Evolutionary conservation across 768 basidiomycete genomes (phyloP).

Genomic region (Botryobasidium botryosum): DNA sequence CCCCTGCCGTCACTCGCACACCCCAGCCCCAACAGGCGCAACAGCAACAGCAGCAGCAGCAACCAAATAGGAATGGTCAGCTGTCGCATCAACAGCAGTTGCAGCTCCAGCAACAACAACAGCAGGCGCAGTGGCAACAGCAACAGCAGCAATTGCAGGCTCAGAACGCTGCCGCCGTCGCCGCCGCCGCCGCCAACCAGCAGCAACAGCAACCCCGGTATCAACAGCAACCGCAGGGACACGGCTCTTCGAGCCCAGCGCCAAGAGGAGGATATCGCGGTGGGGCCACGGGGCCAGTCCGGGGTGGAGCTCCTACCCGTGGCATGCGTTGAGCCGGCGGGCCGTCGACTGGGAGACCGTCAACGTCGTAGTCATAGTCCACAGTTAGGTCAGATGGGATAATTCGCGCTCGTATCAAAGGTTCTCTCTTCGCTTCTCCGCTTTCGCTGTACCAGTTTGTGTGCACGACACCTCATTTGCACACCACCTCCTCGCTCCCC

Average conservation of each 20-base stretch:
- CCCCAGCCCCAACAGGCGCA: conserved; percentile 7
- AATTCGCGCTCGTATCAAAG: too few species aligned
- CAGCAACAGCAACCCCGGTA: conserved; percentile 6
- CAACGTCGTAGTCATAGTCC: too few species aligned
- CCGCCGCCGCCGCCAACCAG: conserved; percentile 1
- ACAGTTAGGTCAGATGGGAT: too few species aligned
- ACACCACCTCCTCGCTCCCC: too few species aligned
- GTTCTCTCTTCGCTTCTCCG: too few species aligned
- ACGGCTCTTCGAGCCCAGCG: too few species aligned
- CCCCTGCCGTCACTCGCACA: too few species aligned
- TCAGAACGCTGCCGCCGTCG: too few species aligned
- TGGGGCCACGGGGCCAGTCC: background rate
- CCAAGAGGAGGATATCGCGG: background rate
- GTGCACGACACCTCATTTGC: too few species aligned
- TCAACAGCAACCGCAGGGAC: conserved; percentile 6
- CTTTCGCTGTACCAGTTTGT: too few species aligned
- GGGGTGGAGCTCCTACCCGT: background rate
- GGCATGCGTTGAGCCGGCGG: too few species aligned
- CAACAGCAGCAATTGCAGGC: conserved; percentile 6
- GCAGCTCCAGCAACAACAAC: conserved; percentile 2
- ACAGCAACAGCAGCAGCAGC: conserved; percentile 7
- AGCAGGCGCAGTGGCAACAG: background rate
- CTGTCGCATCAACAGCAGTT: background rate
- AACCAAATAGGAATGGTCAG: background rate
- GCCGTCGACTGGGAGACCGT: too few species aligned